Base-by-base conservation (phyloP, 345 rosid genomes). In the Balakata baccata region DNA sequence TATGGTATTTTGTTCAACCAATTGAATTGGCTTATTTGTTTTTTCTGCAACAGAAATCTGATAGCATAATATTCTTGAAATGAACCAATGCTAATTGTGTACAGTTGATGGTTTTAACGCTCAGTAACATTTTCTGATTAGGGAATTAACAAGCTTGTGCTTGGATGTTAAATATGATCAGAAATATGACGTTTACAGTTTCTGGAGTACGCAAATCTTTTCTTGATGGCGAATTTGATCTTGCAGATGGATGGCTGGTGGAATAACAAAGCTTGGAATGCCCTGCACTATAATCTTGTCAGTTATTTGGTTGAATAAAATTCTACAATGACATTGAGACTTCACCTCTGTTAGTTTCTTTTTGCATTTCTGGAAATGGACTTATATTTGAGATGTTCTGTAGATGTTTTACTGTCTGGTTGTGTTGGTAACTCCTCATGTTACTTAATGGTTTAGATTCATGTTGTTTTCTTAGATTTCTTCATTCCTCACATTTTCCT, bases 251-350 rank as follows among this genome's bases (percentile, higher is more conserved):
- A 50, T 18, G 20, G 3, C 16, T 49, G 18, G 11, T 23, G 64
- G 64, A 43, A 70, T 12, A 4, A 37, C 5, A 18, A 52, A 23
- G 39, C 20, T 23, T 49, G 57, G 57, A 49, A 5, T 5, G 3
- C 39, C 29, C 49, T 25, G 71, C 60, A 20, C 37, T 52, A n/a
- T 66, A 53, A 0, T 53, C 56, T 37, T 49, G 20, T 6, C 0
- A 10, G 51, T 54, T 7, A 69, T 14, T 53, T n/a, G 38, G 73
- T 17, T 41, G 53, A 70, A 70, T 70, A 57, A 70, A 70, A 4
- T n/a, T 20, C 50, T 70, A 52, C 17, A 25, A 13, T 25, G 14
- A n/a, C 18, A 12, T 53, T 51, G 34, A 52, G 38, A 41, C 50
- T 6, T 54, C 13, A 34, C 3, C 45, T 68, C 14, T 50, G 58